These are phyloP conservation scores for Penicillium palitans DNA, from an alignment of 2,329 filamentous ascomycete species.

Conservation along the genomic window DNA sequence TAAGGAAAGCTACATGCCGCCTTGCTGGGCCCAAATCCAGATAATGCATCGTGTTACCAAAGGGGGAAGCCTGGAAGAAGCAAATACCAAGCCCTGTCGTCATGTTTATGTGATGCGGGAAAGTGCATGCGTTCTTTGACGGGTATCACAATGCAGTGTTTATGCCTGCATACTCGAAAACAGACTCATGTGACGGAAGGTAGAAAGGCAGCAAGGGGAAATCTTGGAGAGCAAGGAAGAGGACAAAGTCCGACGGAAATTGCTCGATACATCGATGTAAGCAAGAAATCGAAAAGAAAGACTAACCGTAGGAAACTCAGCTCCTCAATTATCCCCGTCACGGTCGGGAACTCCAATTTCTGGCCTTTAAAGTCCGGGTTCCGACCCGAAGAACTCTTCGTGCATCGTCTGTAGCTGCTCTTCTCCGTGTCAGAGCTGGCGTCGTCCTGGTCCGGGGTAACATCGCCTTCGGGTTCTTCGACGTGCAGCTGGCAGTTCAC, in stretches of 20 bases:
- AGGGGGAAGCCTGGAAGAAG: not conserved
- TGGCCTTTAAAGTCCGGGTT: slow-evolving; percentile 66
- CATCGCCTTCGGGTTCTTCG: slow-evolving; percentile 60
- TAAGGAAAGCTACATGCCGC: not conserved
- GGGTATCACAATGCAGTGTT: slow-evolving; percentile 10
- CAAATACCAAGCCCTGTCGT: not conserved
- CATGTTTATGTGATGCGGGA: not conserved
- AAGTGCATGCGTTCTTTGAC: not conserved
- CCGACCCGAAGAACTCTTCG: slow-evolving; percentile 56
- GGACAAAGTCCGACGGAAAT: not conserved
- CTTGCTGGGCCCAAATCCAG: not conserved
- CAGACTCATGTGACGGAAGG: not conserved
- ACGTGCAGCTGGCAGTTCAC: slow-evolving; percentile 81
- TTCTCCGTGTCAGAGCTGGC: slow-evolving; percentile 45
- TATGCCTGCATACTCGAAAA: slow-evolving; percentile 1
- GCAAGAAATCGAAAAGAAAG: not conserved
- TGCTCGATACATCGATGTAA: not conserved
- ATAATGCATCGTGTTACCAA: not conserved
- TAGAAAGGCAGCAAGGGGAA: slow-evolving; percentile 3
- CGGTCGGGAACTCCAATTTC: slow-evolving; percentile 58
- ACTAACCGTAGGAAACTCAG: slow-evolving; percentile 73
- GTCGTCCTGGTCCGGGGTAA: slow-evolving; percentile 47
- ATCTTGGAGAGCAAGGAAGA: not conserved
- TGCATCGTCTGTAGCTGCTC: slow-evolving; percentile 59
- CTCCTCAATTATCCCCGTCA: slow-evolving; percentile 62